Base-by-base conservation (phyloP, 2,329 filamentous ascomycete genomes). In the Nothophaeocryptopus gaeumannii region DNA sequence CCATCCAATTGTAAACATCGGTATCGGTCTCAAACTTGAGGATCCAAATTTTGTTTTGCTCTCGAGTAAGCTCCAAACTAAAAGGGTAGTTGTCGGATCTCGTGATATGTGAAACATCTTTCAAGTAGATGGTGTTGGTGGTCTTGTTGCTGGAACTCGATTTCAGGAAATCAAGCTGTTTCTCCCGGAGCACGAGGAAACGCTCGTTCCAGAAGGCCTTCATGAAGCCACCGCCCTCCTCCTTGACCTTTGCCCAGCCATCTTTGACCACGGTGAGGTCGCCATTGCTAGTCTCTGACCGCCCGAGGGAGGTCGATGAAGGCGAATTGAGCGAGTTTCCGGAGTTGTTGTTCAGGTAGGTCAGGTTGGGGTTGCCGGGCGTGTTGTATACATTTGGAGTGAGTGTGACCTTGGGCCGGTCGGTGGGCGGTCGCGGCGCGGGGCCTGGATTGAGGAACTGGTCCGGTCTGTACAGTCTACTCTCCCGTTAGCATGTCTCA, bases 1-100 rank as follows among this genome's bases (percentile, higher is more conserved):
- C 93, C 64, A 97, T 96, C 93, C 93, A 99, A 64, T 95, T 90
- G 71, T 99, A 99, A 46, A 99, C 83, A 61, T 99, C 93, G 66
- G 96, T 92, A 65, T 99, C 93, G 49, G 85, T 87, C 72, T 96
- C 95, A 63, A 97, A 90, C 68, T 88, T 89, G 69, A 96, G 93
- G 57, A 93, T 90, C 45, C 96, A 82, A 3, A 89, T 88, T 68
- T 88, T 89, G 51, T 85, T 87, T 31, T 88, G 84, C 58, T 96
- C 92, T 46, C 91, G 82, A 65, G 90, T 91, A 70, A 99, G 89
- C 72, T 99, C 93, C 67, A 99, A 93, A 39, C 95, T 91, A 69
- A 89, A 91, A 14, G 89, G 89, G 43, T 89, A 88, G 51, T 89
- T 86, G 71, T 99, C 93, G 35, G 95, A 92, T 59, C 93, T 84